Base-by-base conservation (phyloP, 306 rosid genomes). In the Rubus idaeus region DNA sequence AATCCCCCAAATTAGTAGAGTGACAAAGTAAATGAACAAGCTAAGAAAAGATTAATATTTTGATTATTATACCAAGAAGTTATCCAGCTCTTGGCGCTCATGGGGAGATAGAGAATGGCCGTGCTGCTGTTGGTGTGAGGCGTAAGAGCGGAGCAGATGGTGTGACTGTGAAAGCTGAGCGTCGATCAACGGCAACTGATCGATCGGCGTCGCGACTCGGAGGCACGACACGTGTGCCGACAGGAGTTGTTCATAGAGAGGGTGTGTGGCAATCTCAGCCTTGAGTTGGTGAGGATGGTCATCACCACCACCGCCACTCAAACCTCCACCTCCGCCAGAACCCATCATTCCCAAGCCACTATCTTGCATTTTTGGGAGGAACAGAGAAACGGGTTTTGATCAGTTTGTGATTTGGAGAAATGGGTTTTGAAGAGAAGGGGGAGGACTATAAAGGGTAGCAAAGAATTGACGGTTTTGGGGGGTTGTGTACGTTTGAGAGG, bases 191-290 rank as follows among this genome's bases (percentile, higher is more conserved):
- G 98, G 99, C 51, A 96, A 74, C 90, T 96, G 97, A 58, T 96
- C 99, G 76, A 95, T 91, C 4, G 99, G 99, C 13, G 99, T 96
- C 18, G 99, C 99, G 2, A 96, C 99, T 0, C 98, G 88, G 6
- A 96, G 93, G 42, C 99, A 96, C 1, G 94, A 80, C 60, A 96
- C 96, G 65, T 96, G 99, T 0, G 99, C 98, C 0, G 96, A 73
- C 0, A 96, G 87, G 18, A 96, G 90, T 83, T 92, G 99, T 62
- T 92, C 99, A 18, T 83, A 96, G 0, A 96, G 80, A 1, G 99
- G 99, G 73, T 92, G 99, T 1, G 88, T 86, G 6, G 89, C 97
- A 62, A 96, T 96, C 90, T 96, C 99, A 13, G 95, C 92, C 86
- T 92, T 96, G 23, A 87, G 83, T 3, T 87, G 94, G 5, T 86